Evolutionary conservation across 176 grass and related monocot genomes (phyloP), one percentile per base, ranked within the genome.

Genomic region (Poa pratensis): DNA sequence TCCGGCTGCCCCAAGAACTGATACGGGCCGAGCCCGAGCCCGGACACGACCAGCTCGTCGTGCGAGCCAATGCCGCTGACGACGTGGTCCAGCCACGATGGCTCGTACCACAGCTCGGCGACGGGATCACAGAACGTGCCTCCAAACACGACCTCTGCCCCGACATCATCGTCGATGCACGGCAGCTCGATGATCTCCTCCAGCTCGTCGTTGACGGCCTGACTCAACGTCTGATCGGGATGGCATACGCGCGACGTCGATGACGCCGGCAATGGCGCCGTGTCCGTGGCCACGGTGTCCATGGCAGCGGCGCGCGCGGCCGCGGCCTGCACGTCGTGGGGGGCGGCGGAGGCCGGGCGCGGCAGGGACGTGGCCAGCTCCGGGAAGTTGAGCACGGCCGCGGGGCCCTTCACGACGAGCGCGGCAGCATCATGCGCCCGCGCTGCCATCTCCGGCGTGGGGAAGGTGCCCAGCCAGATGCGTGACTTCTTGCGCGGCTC

Each of bases 381-480:
- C 0, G 94, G 94, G 80, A 97, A 97, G 77, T 97, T 97, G 57
- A 97, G 87, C 61, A 87, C 91, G 0, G 94, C 89, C 7, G 58
- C 37, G 18, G 89, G 82, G 61, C 89, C 91, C 82, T 97, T 93
- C 57, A 97, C 82, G 26, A 88, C 84, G 5, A 97, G 83, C 84
- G 91, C 91, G 2, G 94, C 94, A 2, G 90, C 94, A 65, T 97
- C 94, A 57, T 94, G 94, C 8, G 94, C 94, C 32, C 92, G 90
- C 43, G 94, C 94, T 1, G 94, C 94, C 94, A 97, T 97, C 88
- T 97, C 94, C 0, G 94, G 79, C 26, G 90, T 92, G 7, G 90
- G 87, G 85, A 97, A 97, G 5, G 94, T 97, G 45, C 94, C 94
- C 7, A 97, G 92, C 94, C 94, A 97, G 86, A 97, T 97, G 57